Evolutionary conservation across 306 rosid genomes (phyloP).

Genomic region (Medicago arabica): DNA sequence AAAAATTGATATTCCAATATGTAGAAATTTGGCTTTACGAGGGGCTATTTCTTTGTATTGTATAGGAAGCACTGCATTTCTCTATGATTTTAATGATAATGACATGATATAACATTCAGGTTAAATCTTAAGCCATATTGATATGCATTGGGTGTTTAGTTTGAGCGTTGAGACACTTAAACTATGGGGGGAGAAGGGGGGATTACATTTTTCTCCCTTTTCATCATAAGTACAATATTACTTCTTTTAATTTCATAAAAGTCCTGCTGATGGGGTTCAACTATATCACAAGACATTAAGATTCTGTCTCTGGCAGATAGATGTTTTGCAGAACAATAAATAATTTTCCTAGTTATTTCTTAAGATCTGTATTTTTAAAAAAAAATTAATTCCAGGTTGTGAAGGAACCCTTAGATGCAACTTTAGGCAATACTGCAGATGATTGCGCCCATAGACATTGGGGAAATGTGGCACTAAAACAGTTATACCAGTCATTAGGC

Average conservation of each 20-base stretch:
- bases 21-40: slow-evolving; percentile 3
- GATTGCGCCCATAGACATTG: slow-evolving; percentile 56
- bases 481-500: slow-evolving; percentile 63
- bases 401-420: slow-evolving; percentile 46
- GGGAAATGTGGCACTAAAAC: slow-evolving; percentile 63
- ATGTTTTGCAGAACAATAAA: slow-evolving; percentile 24
- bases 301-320: slow-evolving; percentile 17
- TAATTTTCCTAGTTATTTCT: slow-evolving; percentile 27
- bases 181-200: too few species aligned
- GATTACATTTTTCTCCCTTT: neutral
- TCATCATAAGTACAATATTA: slow-evolving; percentile 6
- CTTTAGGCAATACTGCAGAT: slow-evolving; percentile 48
- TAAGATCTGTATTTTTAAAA: slow-evolving; percentile 41
- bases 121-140: slow-evolving; percentile 24
- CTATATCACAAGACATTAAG: slow-evolving; percentile 9
- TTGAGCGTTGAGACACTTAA: slow-evolving; percentile 20
- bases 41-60: slow-evolving; percentile 15
- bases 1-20: neutral
- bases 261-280: neutral
- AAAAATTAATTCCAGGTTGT: slow-evolving; percentile 52
- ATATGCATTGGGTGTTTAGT: neutral
- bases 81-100: neutral
- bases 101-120: neutral
- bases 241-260: slow-evolving; percentile 10
- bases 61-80: slow-evolving; percentile 1